phyloP scores from a whole-genome alignment of 179 eudicot genomes.

The Pouteria campechiana region DNA sequence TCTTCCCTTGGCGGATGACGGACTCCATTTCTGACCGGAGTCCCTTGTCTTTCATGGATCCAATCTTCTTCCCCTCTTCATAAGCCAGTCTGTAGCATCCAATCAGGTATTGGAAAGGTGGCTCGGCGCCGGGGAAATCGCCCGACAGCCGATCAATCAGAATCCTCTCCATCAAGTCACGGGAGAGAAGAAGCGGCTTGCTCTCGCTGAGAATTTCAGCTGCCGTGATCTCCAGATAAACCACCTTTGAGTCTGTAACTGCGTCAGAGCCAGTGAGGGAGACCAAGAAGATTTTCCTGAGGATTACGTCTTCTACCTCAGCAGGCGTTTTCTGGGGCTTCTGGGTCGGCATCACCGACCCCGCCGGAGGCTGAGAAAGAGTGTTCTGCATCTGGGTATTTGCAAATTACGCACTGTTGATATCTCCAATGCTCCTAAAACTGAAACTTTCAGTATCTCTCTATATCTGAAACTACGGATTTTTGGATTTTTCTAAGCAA shows the following conservation, averaged over 20 bases:
- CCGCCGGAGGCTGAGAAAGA: too few species aligned
- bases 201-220: conserved; percentile 92
- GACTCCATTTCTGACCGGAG: conserved; percentile 61
- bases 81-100: conserved; percentile 61
- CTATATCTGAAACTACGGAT: too few species aligned
- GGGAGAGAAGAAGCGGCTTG: conserved; percentile 36
- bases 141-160: conserved; percentile 81
- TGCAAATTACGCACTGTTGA: too few species aligned
- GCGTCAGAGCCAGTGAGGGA: conserved; percentile 57
- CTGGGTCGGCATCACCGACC: conserved; percentile 46
- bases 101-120: conserved; percentile 56
- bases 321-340: conserved; percentile 58
- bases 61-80: conserved; percentile 74
- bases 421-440: too few species aligned
- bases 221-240: conserved; percentile 76
- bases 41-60: conserved; percentile 58
- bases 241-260: conserved; percentile 39
- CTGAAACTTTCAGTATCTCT: too few species aligned
- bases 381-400: too few species aligned
- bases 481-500: too few species aligned
- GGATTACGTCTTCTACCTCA: conserved; percentile 77
- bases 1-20: conserved; percentile 56
- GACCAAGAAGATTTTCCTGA: conserved; percentile 67
- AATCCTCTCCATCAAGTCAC: conserved; percentile 76
- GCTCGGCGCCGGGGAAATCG: conserved; percentile 38